A percentile compares a stretch with the other conserved stretches of the same genome.
These are phyloP conservation scores for Fusarium goolgardi DNA, from an alignment of 2,329 filamentous ascomycete genomes.

Conservation along the genomic window DNA sequence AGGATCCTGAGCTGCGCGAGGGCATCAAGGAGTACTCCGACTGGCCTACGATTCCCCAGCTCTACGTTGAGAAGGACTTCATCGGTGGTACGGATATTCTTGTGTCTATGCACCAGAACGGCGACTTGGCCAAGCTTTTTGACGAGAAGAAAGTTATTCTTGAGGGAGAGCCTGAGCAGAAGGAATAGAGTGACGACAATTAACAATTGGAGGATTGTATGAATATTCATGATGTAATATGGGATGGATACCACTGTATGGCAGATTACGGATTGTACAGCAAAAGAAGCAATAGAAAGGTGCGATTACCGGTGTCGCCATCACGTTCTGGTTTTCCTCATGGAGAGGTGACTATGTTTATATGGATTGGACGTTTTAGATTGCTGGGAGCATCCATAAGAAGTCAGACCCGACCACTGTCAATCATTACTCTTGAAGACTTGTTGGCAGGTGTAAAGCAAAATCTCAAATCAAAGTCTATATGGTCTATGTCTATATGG, in stretches of 20 bases:
- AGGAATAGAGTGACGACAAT: slow-evolving; percentile 41
- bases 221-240: slow-evolving; percentile 46
- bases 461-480: background rate
- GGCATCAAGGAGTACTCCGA: slow-evolving; percentile 99
- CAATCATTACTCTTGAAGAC: accelerated
- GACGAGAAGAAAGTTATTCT: slow-evolving; percentile 90
- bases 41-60: slow-evolving; percentile 98
- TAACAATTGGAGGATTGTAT: slow-evolving; percentile 36
- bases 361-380: background rate
- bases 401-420: background rate
- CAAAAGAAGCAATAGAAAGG: slow-evolving; percentile 39
- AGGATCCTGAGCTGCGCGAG: slow-evolving; percentile 86
- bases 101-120: slow-evolving; percentile 96
- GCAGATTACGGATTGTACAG: slow-evolving; percentile 41
- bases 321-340: background rate
- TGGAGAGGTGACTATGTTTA: background rate
- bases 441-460: background rate
- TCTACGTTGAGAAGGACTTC: slow-evolving; percentile 96
- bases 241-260: slow-evolving; percentile 45
- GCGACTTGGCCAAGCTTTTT: slow-evolving; percentile 89
- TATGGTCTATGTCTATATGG: slow-evolving; percentile 10
- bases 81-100: slow-evolving; percentile 98
- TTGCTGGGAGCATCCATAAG: background rate
- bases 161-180: slow-evolving; percentile 58
- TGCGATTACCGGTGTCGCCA: slow-evolving; percentile 4